These are phyloP conservation scores for Sanghuangporus weigelae DNA, from an alignment of 1,284 basidiomycete species.

Conservation along the genomic window DNA sequence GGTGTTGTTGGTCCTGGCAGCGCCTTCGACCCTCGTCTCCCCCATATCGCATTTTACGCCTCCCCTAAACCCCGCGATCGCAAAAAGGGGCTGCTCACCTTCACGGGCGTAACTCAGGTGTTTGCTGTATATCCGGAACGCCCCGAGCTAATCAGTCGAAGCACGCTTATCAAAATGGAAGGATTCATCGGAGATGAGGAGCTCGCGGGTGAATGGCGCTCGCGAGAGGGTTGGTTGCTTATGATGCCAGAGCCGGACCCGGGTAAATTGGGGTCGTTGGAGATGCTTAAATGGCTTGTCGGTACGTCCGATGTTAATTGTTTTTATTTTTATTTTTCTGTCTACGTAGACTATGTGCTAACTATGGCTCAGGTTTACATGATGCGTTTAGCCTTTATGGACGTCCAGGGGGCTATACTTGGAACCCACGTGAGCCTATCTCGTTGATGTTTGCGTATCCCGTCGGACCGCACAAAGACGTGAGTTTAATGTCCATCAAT, in stretches of 20 bases:
- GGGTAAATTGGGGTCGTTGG: slow-evolving; percentile 47
- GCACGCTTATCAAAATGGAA: slow-evolving; percentile 86
- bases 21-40: slow-evolving; percentile 29
- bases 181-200: slow-evolving; percentile 78
- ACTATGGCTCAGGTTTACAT: slow-evolving; percentile 58
- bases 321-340: slow-evolving; percentile 18
- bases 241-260: slow-evolving; percentile 78
- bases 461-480: slow-evolving; percentile 68
- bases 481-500: slow-evolving; percentile 32
- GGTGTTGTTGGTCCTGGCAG: slow-evolving; percentile 6
- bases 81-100: slow-evolving; percentile 58
- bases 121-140: slow-evolving; percentile 93
- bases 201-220: slow-evolving; percentile 51
- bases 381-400: slow-evolving; percentile 88
- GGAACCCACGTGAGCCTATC: slow-evolving; percentile 75
- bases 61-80: slow-evolving; percentile 64
- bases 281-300: slow-evolving; percentile 94
- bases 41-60: slow-evolving; percentile 53
- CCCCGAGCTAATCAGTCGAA: slow-evolving; percentile 84
- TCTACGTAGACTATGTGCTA: slow-evolving; percentile 13
- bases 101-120: slow-evolving; percentile 56
- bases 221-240: slow-evolving; percentile 76
- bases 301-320: slow-evolving; percentile 42
- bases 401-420: slow-evolving; percentile 75
- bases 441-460: slow-evolving; percentile 84